These are phyloP conservation scores for Mycena capillaripes DNA, from an alignment of 768 basidiomycete genomes.

Conservation along the genomic window DNA sequence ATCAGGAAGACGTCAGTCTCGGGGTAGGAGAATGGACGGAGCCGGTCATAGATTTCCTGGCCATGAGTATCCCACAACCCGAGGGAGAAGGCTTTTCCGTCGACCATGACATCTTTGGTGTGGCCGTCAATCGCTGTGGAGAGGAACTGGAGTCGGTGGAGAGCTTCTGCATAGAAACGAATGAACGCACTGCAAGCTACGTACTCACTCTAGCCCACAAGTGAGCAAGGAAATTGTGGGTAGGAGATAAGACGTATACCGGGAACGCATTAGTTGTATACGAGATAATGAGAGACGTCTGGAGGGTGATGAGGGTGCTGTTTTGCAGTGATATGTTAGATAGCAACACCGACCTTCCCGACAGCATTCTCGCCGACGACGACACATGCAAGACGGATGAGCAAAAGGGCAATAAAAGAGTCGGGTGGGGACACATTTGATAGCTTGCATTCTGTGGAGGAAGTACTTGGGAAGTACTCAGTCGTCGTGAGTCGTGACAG, in stretches of 20 bases:
- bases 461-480: no score
- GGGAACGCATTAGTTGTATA: slow-evolving; percentile 99
- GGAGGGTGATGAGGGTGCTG: slow-evolving; percentile 39
- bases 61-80: slow-evolving; percentile 99
- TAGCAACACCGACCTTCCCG: slow-evolving; percentile 80
- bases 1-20: slow-evolving; percentile 99
- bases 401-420: slow-evolving; percentile 11
- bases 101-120: slow-evolving; percentile 98
- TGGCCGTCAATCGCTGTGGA: slow-evolving; percentile 96
- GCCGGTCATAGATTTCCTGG: slow-evolving; percentile 98
- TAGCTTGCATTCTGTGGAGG: slow-evolving; percentile 84
- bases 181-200: slow-evolving; percentile 87
- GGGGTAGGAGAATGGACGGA: slow-evolving; percentile 97
- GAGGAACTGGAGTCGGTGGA: slow-evolving; percentile 16
- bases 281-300: slow-evolving; percentile 99
- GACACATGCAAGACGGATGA: slow-evolving; percentile 75
- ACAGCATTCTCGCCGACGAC: slow-evolving; percentile 99
- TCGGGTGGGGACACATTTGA: slow-evolving; percentile 78
- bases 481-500: no score
- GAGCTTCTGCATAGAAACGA: slow-evolving; percentile 24
- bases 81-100: slow-evolving; percentile 97
- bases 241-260: slow-evolving; percentile 62
- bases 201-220: slow-evolving; percentile 85
- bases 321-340: slow-evolving; percentile 22
- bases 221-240: slow-evolving; percentile 25